These are phyloP conservation scores for Aphanocladium album DNA, from an alignment of 2,329 filamentous ascomycete species.

Conservation along the genomic window DNA sequence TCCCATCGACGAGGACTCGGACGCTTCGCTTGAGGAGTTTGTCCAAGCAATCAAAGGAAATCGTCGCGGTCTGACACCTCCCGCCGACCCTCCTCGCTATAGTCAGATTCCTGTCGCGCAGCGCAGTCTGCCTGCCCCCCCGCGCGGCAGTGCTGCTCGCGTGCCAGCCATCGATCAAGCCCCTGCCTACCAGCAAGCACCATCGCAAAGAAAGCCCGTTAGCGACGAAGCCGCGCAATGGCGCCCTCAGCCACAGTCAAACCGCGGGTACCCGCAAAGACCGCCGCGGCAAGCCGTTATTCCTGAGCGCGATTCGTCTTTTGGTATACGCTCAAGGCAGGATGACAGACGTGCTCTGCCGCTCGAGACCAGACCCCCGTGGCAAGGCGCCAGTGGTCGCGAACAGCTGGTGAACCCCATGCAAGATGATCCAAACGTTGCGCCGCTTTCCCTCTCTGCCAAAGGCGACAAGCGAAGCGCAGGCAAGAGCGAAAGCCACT, in stretches of 20 bases:
- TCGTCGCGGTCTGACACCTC: not conserved
- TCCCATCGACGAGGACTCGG: conserved; percentile 45
- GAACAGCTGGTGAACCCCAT: conserved; percentile 59
- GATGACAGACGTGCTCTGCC: conserved; percentile 32
- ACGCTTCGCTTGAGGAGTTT: conserved; percentile 3
- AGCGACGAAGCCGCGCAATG: not conserved
- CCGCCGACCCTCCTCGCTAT: not conserved
- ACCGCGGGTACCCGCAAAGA: not conserved
- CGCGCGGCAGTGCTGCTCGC: not conserved
- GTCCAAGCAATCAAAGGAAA: conserved; percentile 7
- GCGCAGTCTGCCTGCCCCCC: not conserved
- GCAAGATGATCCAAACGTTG: conserved; percentile 51
- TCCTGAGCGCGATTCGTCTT: conserved; percentile 16
- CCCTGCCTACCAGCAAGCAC: not conserved
- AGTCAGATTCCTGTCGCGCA: not conserved
- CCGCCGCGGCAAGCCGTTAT: conserved; percentile 9
- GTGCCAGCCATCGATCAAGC: not conserved
- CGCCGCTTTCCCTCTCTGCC: conserved; percentile 52
- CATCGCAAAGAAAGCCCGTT: not conserved
- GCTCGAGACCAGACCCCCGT: conserved; percentile 50
- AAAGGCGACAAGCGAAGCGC: conserved; percentile 42
- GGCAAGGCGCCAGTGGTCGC: conserved; percentile 70
- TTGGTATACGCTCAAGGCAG: conserved; percentile 31
- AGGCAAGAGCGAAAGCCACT: conserved; percentile 13
- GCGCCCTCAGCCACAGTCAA: not conserved